phyloP scores from a whole-genome alignment of 306 rosid genomes.

The Crataegus laevigata region DNA sequence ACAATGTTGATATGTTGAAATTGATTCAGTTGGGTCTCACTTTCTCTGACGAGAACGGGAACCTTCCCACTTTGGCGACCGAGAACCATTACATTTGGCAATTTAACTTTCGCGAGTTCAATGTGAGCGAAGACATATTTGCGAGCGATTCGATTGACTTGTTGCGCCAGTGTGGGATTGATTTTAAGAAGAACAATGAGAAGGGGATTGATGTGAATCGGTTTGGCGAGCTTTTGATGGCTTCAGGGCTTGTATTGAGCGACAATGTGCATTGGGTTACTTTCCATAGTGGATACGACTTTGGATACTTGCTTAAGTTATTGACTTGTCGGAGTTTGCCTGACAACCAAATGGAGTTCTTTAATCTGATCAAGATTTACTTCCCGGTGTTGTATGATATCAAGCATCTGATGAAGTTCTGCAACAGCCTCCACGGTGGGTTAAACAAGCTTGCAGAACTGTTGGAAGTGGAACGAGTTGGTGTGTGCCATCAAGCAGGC shows the following conservation, averaged over 20 bases:
- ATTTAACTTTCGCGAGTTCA: constrained; percentile 65
- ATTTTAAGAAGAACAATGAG: constrained; percentile 60
- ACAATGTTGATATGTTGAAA: constrained; percentile 84
- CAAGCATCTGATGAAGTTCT: constrained; percentile 70
- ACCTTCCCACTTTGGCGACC: constrained; percentile 64
- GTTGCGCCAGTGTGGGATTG: constrained; percentile 64
- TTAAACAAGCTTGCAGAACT: constrained; percentile 61
- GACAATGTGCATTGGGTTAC: constrained; percentile 49
- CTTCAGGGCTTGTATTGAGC: constrained; percentile 56
- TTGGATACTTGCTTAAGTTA: constrained; percentile 58
- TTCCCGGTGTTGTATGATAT: constrained; percentile 57
- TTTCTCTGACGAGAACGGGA: constrained; percentile 67
- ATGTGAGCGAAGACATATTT: constrained; percentile 41
- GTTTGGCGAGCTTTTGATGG: constrained; percentile 62
- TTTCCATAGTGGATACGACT: constrained; percentile 63
- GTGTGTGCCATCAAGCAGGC: constrained; percentile 72
- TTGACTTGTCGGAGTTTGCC: constrained; percentile 52
- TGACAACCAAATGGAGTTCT: constrained; percentile 40
- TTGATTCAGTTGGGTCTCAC: constrained; percentile 90
- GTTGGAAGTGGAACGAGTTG: constrained; percentile 61
- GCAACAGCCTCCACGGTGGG: constrained; percentile 73
- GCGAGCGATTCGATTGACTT: constrained; percentile 61
- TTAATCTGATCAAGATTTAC: constrained; percentile 46
- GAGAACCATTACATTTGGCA: constrained; percentile 53
- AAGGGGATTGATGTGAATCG: constrained; percentile 53